Evolutionary conservation across 2,329 filamentous ascomycete genomes (phyloP).

Genomic region (Pleomassaria siparia): DNA sequence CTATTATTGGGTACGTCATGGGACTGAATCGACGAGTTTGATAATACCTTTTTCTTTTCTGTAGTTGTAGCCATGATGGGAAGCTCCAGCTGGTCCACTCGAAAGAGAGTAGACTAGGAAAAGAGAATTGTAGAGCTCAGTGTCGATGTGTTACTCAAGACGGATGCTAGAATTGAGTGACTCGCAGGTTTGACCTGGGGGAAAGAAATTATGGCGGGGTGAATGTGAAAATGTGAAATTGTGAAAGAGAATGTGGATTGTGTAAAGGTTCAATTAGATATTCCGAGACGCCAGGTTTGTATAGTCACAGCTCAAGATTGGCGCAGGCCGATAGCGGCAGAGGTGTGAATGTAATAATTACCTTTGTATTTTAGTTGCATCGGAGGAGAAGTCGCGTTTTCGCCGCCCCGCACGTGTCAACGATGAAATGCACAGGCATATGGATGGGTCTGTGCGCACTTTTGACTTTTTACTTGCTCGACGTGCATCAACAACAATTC

Average conservation of each 20-base stretch:
- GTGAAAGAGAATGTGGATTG: neutral
- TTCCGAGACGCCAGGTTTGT: neutral
- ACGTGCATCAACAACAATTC: neutral
- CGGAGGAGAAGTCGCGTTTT: neutral
- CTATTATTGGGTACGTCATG: neutral
- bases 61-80: slow-evolving; percentile 27
- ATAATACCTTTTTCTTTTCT: slow-evolving; percentile 40
- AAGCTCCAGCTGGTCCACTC: neutral
- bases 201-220: neutral
- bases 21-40: neutral
- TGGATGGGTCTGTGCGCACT: slow-evolving; percentile 2
- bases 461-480: neutral
- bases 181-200: neutral
- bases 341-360: slow-evolving; percentile 2
- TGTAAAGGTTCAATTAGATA: neutral
- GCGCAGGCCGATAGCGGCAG: slow-evolving; percentile 17
- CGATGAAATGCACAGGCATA: slow-evolving; percentile 1
- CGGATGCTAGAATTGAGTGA: slow-evolving; percentile 1
- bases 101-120: neutral
- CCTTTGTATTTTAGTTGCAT: too few species aligned
- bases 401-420: neutral
- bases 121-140: neutral
- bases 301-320: neutral
- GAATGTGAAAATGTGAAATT: neutral
- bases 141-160: slow-evolving; percentile 1